Conservation (phyloP, 805 yeast species). For the Komagataella pastoris region DNA sequence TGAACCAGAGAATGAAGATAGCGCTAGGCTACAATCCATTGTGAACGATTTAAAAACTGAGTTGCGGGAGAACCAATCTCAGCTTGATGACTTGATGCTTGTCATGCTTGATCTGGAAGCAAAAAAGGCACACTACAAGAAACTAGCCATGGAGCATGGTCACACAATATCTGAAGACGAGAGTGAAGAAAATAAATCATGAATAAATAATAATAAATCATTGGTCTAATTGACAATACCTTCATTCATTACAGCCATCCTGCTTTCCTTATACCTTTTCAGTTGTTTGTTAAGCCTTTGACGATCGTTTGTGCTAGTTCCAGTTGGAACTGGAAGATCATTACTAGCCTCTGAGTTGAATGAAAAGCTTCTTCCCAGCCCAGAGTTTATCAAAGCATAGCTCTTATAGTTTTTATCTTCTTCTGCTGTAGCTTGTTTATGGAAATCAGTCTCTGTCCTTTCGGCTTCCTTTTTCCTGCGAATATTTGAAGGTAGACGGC, state of each 20-base stretch:
- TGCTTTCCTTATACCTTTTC: neutral
- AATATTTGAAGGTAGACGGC: neutral
- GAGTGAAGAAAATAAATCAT: constrained; percentile 47
- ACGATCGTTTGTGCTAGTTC: neutral
- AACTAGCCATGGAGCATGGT: constrained; percentile 35
- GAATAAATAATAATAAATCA: constrained; percentile 8
- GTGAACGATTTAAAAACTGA: neutral
- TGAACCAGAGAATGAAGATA: constrained; percentile 5
- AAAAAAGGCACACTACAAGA: constrained; percentile 42
- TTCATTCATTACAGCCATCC: neutral
- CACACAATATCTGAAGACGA: constrained; percentile 55
- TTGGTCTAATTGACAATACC: neutral
- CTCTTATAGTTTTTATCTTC: neutral
- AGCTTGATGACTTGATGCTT: constrained; percentile 63
- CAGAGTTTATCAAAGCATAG: neutral
- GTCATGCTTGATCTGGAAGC: constrained; percentile 71
- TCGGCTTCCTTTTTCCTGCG: neutral
- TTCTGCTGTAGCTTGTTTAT: neutral
- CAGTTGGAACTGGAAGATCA: neutral
- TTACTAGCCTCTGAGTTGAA: neutral
- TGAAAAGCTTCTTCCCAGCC: neutral
- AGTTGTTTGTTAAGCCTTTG: neutral
- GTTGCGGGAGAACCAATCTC: constrained; percentile 19
- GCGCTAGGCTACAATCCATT: neutral
- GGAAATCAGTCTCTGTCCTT: neutral